A percentile compares a stretch with the other conserved stretches of the same genome.
Conservation (phyloP, 1,139 yeast genomes). For the Pichia sp. region DNA sequence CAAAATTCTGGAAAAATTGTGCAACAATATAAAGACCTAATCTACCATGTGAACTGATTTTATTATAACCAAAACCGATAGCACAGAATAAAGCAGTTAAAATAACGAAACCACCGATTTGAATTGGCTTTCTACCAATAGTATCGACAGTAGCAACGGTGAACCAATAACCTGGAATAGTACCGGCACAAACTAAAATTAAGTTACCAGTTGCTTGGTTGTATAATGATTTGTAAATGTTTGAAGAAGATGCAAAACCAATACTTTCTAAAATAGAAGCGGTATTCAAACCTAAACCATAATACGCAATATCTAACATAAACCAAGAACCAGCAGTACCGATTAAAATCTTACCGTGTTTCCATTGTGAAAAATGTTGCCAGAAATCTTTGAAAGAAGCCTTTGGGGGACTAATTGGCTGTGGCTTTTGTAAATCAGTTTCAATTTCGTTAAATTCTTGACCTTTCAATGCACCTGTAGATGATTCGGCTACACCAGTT, state of each 20-base stretch:
- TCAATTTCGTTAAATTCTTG: constrained; percentile 28
- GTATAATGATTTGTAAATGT: constrained; percentile 59
- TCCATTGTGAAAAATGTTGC: constrained; percentile 80
- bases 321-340: constrained; percentile 99
- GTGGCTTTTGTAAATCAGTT: constrained; percentile 27
- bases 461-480: constrained; percentile 27
- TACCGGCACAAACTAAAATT: constrained; percentile 85
- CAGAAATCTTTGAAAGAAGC: constrained; percentile 56
- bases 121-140: constrained; percentile 78
- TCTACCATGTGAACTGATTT: constrained; percentile 54
- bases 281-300: constrained; percentile 79
- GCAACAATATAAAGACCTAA: constrained; percentile 69
- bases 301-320: constrained; percentile 91
- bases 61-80: constrained; percentile 75
- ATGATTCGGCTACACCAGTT: constrained; percentile 33
- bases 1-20: constrained; percentile 84
- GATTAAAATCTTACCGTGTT: constrained; percentile 70
- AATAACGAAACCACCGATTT: constrained; percentile 62
- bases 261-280: constrained; percentile 78
- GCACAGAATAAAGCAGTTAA: constrained; percentile 62
- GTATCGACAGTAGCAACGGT: constrained; percentile 71
- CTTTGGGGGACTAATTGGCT: constrained; percentile 40
- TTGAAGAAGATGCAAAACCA: constrained; percentile 61
- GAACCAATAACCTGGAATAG: constrained; percentile 87
- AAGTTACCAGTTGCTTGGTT: constrained; percentile 83